Percentiles rank a stretch among this genome's conserved stretches.
Evolutionary conservation across 108 stramenopile species (phyloP).

Genomic region (Nitzschia sp.): DNA sequence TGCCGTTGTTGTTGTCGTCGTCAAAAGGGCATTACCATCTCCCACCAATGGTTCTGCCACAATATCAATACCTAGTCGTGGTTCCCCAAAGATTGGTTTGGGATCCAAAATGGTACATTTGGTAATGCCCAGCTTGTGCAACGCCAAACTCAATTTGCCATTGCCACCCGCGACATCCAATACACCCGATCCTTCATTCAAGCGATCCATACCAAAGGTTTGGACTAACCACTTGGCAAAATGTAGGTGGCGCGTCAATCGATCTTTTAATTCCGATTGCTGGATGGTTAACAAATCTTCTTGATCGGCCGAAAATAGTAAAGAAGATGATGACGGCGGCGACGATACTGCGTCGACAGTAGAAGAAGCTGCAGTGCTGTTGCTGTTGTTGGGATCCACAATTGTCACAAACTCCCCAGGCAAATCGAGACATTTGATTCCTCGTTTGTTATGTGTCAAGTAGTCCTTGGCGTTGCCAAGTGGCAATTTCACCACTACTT

Average conservation of each 20-base stretch:
- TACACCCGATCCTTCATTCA: conserved; percentile 33
- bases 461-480: not conserved
- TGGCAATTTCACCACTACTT: not conserved
- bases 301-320: not conserved
- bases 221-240: conserved; percentile 57
- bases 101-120: conserved; percentile 69
- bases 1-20: not conserved
- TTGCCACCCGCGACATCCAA: conserved; percentile 89
- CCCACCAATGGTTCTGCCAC: conserved; percentile 46
- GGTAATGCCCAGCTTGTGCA: conserved; percentile 50
- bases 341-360: not conserved
- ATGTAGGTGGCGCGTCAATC: conserved; percentile 40
- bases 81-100: conserved; percentile 33
- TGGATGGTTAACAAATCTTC: conserved; percentile 22
- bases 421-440: conserved; percentile 18
- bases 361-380: not conserved
- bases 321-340: not conserved
- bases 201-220: conserved; percentile 36
- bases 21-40: conserved; percentile 30
- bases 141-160: conserved; percentile 64
- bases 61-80: not conserved
- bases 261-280: conserved; percentile 15
- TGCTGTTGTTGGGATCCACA: not conserved
- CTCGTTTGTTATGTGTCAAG: conserved; percentile 11
- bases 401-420: not conserved